phyloP scores from a whole-genome alignment of 2,329 filamentous ascomycete genomes.

The Cladorrhinum sp. region DNA sequence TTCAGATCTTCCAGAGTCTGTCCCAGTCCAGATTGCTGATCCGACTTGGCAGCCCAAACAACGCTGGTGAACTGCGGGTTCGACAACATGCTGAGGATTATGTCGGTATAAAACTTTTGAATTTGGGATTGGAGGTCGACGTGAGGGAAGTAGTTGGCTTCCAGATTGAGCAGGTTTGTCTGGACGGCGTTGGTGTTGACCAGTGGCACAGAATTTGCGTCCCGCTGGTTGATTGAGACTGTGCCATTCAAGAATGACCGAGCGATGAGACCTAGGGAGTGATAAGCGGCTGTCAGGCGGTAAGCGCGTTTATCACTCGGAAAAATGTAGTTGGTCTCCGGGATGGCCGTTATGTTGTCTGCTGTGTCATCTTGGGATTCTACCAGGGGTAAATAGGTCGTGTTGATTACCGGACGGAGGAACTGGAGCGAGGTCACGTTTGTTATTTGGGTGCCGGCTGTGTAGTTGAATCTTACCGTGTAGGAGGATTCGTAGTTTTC shows the following conservation, averaged over 20 bases:
- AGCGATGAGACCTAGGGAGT: conserved; percentile 34
- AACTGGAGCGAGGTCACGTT: conserved; percentile 28
- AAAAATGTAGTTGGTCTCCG: conserved; percentile 32
- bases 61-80: conserved; percentile 35
- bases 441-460: conserved; percentile 31
- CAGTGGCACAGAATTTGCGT: conserved; percentile 29
- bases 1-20: background rate
- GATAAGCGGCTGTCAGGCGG: conserved; percentile 35
- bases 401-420: conserved; percentile 35
- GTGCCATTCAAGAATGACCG: conserved; percentile 37
- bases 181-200: conserved; percentile 39
- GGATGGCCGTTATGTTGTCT: conserved; percentile 35
- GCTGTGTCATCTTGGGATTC: conserved; percentile 36
- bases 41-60: conserved; percentile 34
- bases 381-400: conserved; percentile 30
- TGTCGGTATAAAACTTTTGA: conserved; percentile 36
- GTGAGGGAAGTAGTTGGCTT: conserved; percentile 33
- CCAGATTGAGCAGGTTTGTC: conserved; percentile 40
- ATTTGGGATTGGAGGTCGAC: conserved; percentile 29
- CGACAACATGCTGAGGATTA: conserved; percentile 36
- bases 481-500: conserved; percentile 39
- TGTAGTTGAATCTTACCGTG: conserved; percentile 33
- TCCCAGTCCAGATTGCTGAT: conserved; percentile 27
- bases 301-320: conserved; percentile 30
- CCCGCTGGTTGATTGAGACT: conserved; percentile 27